Conservation (phyloP, 2,329 filamentous ascomycete genomes). For the Colletotrichum kahawae region DNA sequence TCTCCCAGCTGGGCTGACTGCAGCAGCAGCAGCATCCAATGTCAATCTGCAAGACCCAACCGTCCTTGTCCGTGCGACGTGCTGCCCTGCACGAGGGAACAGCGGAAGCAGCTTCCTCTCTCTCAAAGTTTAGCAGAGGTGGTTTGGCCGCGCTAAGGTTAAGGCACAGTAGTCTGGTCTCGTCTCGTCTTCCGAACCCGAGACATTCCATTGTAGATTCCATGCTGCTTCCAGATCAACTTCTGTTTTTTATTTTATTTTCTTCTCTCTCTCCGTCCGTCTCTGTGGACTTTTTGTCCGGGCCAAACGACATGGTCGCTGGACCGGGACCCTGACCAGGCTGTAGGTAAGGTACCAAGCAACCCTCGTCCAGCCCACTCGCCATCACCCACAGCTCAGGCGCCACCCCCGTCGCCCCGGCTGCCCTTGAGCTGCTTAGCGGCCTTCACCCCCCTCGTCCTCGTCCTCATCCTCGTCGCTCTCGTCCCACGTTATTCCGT, state of each 20-base stretch:
- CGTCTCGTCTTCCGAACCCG: constrained; percentile 5
- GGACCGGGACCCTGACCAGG: not conserved
- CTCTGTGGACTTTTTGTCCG: not conserved
- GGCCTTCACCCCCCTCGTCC: not conserved
- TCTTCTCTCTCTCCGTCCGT: not conserved
- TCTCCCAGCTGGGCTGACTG: not conserved
- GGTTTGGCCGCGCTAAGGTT: constrained; percentile 1
- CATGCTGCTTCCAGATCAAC: constrained; percentile 14
- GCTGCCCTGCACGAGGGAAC: not conserved
- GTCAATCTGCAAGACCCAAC: not conserved
- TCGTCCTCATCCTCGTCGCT: not conserved
- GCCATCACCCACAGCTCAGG: not conserved
- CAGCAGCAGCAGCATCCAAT: not conserved
- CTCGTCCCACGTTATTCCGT: constrained; percentile 16
- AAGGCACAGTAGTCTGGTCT: not conserved
- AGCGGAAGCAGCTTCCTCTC: not conserved
- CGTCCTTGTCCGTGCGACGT: not conserved
- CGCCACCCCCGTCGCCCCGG: not conserved
- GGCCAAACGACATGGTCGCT: too few species aligned
- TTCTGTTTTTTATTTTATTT: not conserved
- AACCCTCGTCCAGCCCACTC: not conserved
- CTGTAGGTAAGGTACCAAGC: not conserved
- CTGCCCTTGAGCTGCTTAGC: not conserved
- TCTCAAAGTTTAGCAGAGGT: not conserved
- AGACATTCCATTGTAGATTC: constrained; percentile 16